Conservation (phyloP, 345 rosid species). For the Populus nigra region DNA sequence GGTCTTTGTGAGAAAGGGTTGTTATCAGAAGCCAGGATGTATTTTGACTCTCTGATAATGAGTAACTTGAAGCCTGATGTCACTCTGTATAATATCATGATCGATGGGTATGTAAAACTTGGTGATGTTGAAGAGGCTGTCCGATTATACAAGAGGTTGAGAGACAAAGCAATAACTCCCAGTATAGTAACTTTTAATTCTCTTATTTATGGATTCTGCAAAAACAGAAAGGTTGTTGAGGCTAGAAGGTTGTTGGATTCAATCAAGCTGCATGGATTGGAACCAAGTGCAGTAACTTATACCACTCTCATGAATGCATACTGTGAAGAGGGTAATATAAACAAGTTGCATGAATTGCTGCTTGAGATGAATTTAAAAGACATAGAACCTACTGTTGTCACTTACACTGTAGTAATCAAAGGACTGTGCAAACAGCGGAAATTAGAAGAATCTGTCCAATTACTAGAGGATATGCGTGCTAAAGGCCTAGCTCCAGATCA, state of each 20-base stretch:
- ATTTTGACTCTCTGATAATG: constrained; percentile 47
- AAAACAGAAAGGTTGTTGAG: constrained; percentile 33
- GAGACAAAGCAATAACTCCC: constrained; percentile 49
- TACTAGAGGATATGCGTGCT: constrained; percentile 48
- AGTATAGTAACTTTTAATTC: constrained; percentile 62
- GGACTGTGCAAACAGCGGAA: constrained; percentile 53
- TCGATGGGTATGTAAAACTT: constrained; percentile 57
- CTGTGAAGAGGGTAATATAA: constrained; percentile 45
- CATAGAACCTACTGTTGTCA: constrained; percentile 48
- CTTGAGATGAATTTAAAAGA: constrained; percentile 48
- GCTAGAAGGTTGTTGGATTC: constrained; percentile 46
- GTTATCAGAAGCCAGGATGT: constrained; percentile 52
- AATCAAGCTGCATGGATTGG: constrained; percentile 45
- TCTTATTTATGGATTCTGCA: constrained; percentile 61
- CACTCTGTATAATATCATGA: constrained; percentile 62
- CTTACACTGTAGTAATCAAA: constrained; percentile 63
- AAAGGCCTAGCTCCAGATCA: constrained; percentile 57
- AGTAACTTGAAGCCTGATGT: constrained; percentile 37
- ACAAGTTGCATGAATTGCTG: constrained; percentile 38
- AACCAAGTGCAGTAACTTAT: constrained; percentile 57
- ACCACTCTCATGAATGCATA: constrained; percentile 75
- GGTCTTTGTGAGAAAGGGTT: constrained; percentile 56
- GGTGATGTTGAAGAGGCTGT: constrained; percentile 56
- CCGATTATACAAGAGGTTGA: constrained; percentile 35
- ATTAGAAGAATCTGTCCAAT: constrained; percentile 39